These are phyloP conservation scores for Moricandia arvensis DNA, from an alignment of 345 rosid genomes.

Conservation along the genomic window DNA sequence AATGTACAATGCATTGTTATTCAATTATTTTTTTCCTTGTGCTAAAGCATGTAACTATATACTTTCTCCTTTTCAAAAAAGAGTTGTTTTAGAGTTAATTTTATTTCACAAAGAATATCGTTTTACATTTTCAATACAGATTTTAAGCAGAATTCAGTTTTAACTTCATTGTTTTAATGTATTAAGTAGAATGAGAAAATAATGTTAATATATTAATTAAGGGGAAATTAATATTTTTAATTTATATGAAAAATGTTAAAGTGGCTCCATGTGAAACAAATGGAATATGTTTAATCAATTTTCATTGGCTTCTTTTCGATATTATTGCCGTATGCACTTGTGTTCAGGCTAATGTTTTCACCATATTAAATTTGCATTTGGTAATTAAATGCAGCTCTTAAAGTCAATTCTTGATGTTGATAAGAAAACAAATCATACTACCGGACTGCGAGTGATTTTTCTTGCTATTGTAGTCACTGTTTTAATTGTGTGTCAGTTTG, in stretches of 20 bases:
- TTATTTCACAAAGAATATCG: too few species aligned
- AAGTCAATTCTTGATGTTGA: not conserved
- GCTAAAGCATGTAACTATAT: not conserved
- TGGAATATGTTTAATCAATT: not conserved
- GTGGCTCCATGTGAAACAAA: too few species aligned
- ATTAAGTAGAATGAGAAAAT: too few species aligned
- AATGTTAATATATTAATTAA: too few species aligned
- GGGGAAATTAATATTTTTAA: too few species aligned
- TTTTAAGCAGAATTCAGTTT: too few species aligned
- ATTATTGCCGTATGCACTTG: not conserved
- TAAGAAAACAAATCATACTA: conserved; percentile 1
- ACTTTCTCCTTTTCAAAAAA: too few species aligned
- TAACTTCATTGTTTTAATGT: too few species aligned
- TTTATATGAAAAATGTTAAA: too few species aligned
- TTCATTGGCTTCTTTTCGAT: not conserved
- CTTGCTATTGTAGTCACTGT: conserved; percentile 14
- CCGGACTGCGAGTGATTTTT: not conserved
- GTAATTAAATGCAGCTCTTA: not conserved
- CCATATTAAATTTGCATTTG: not conserved
- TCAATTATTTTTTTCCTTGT: not conserved
- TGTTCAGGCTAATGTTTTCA: not conserved
- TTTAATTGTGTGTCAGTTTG: conserved; percentile 24
- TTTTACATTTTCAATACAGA: too few species aligned
- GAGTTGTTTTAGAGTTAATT: too few species aligned
- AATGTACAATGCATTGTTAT: not conserved